Conservation (phyloP, 2,329 filamentous ascomycete genomes). For the Chaetomiaceae sp. region DNA sequence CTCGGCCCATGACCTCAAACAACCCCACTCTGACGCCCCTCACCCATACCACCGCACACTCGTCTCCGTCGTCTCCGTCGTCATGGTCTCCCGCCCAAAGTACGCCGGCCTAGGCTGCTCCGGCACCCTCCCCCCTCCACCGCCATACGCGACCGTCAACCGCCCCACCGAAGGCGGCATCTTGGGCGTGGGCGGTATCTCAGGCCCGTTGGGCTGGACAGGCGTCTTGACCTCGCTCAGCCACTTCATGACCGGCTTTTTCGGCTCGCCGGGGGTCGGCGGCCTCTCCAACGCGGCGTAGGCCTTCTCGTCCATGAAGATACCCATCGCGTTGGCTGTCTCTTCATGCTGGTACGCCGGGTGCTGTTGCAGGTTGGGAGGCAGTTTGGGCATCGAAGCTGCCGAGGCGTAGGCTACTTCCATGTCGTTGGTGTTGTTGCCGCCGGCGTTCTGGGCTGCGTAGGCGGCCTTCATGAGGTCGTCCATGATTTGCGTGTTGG, state of each 20-base stretch:
- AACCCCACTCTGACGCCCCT: not conserved
- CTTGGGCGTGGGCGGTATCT: slow-evolving; percentile 13
- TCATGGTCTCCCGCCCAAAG: slow-evolving; percentile 16
- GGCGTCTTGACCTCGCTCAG: slow-evolving; percentile 21
- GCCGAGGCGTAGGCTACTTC: slow-evolving; percentile 1
- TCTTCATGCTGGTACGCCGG: no score
- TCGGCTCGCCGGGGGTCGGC: not conserved
- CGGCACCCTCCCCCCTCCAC: not conserved
- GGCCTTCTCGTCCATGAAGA: slow-evolving; percentile 21
- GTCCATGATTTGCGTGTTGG: slow-evolving; percentile 26
- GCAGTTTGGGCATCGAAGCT: not conserved
- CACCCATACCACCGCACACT: slow-evolving; percentile 17
- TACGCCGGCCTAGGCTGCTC: slow-evolving; percentile 14
- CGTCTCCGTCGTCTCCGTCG: slow-evolving; percentile 18
- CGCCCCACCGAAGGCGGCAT: slow-evolving; percentile 1
- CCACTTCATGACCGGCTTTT: slow-evolving; percentile 20
- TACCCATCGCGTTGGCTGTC: no score
- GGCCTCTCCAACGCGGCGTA: slow-evolving; percentile 20
- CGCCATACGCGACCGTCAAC: not conserved
- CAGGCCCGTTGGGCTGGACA: slow-evolving; percentile 14
- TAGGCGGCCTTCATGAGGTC: slow-evolving; percentile 24
- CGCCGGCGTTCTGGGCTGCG: slow-evolving; percentile 12
- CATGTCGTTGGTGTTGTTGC: slow-evolving; percentile 19
- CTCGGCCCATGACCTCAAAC: no score
- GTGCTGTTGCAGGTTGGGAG: not conserved